phyloP scores from a whole-genome alignment of 495 filamentous ascomycete species.

The Hypoxylon subgilvum region DNA sequence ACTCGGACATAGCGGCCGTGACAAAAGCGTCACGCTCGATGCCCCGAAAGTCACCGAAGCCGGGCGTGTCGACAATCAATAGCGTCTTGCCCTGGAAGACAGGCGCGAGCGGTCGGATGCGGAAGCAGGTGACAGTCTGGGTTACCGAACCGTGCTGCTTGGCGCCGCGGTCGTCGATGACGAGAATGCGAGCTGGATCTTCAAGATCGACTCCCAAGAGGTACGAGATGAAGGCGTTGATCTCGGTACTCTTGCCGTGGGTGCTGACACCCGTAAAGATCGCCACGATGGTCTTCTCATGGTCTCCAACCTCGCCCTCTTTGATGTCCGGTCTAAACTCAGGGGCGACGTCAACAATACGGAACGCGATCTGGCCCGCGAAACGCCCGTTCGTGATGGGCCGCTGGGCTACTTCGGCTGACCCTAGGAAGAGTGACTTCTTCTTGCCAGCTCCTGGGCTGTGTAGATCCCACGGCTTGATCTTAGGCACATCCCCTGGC shows the following conservation, averaged over 20 bases:
- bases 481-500: neutral
- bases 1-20: too few species aligned
- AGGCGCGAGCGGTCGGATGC: constrained; percentile 12
- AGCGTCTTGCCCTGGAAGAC: constrained; percentile 19
- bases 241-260: constrained; percentile 18
- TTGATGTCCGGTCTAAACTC: too few species aligned
- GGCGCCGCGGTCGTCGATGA: constrained; percentile 10
- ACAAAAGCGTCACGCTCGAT: constrained; percentile 14
- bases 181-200: constrained; percentile 4
- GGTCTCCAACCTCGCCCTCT: neutral
- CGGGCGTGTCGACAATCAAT: constrained; percentile 14
- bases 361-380: neutral
- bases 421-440: constrained; percentile 4
- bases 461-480: constrained; percentile 3
- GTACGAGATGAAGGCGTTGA: constrained; percentile 12
- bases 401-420: neutral
- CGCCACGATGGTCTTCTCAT: constrained; percentile 3
- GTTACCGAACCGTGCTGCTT: constrained; percentile 7
- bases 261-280: constrained; percentile 1
- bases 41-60: constrained; percentile 10
- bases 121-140: constrained; percentile 15
- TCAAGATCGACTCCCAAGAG: constrained; percentile 3
- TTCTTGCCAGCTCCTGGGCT: neutral
- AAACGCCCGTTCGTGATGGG: neutral
- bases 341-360: constrained; percentile 6